Percentiles rank a stretch among this genome's conserved stretches.
Conservation (phyloP, 768 basidiomycete species). For the Harrya chromipes region DNA sequence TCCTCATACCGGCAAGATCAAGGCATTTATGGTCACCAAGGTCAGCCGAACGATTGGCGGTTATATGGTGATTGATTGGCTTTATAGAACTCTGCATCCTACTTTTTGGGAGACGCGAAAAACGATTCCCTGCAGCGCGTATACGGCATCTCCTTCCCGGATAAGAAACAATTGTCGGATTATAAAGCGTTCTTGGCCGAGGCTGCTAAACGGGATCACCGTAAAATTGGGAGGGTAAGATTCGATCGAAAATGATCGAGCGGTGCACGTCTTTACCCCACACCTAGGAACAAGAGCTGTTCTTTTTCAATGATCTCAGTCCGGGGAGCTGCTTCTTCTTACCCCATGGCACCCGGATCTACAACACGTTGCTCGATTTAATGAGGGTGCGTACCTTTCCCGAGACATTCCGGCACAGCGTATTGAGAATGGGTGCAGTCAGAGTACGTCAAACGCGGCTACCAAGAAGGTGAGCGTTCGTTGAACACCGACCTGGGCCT, state of each 20-base stretch:
- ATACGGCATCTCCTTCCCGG: slow-evolving; percentile 98
- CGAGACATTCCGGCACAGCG: background rate
- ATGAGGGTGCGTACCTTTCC: slow-evolving; percentile 64
- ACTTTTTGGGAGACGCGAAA: slow-evolving; percentile 91
- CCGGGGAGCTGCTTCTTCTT: slow-evolving; percentile 97
- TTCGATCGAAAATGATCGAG: background rate
- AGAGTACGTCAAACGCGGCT: slow-evolving; percentile 94
- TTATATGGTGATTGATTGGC: slow-evolving; percentile 1
- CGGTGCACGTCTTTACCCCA: background rate
- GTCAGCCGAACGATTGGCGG: slow-evolving; percentile 35
- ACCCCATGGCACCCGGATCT: slow-evolving; percentile 95
- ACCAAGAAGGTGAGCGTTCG: slow-evolving; percentile 70
- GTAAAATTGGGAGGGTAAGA: slow-evolving; percentile 85
- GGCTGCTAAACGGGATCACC: slow-evolving; percentile 96
- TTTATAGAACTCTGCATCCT: slow-evolving; percentile 88
- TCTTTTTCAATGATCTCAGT: slow-evolving; percentile 97
- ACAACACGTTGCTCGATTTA: slow-evolving; percentile 88
- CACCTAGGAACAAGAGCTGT: slow-evolving; percentile 86
- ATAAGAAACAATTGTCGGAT: slow-evolving; percentile 90
- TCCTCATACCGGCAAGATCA: slow-evolving; percentile 96
- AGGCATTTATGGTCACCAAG: slow-evolving; percentile 96
- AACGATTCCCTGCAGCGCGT: slow-evolving; percentile 96
- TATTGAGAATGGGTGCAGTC: slow-evolving; percentile 40
- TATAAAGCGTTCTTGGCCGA: slow-evolving; percentile 96
- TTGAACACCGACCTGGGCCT: background rate